phyloP scores from a whole-genome alignment of 768 basidiomycete species.

The Nidularia sp. region DNA sequence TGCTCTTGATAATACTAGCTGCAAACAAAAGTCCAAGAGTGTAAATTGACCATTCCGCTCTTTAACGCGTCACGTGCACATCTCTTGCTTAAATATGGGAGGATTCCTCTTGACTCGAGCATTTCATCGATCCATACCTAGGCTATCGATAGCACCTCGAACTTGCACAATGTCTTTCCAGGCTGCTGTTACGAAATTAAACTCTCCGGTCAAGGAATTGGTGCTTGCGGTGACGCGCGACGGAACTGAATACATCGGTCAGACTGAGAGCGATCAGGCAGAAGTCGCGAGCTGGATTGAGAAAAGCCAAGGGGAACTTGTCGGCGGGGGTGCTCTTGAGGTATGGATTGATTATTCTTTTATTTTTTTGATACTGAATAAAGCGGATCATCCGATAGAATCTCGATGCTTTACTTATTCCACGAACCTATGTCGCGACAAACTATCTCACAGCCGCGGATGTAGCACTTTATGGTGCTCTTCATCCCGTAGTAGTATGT shows the following conservation, averaged over 20 bases:
- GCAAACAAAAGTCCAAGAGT: not conserved
- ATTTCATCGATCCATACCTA: conserved; percentile 32
- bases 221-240: conserved; percentile 44
- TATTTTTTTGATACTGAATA: too few relatives aligned
- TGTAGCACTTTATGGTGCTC: conserved; percentile 83
- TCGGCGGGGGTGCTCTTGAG: conserved; percentile 22
- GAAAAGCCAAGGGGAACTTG: conserved; percentile 47
- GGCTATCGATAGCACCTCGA: conserved; percentile 24
- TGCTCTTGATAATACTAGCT: not conserved
- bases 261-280: conserved; percentile 54
- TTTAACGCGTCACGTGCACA: conserved; percentile 10
- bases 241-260: conserved; percentile 41
- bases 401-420: conserved; percentile 65
- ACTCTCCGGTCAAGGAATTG: conserved; percentile 49
- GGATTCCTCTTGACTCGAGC: conserved; percentile 25
- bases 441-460: conserved; percentile 89
- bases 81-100: conserved; percentile 7
- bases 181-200: conserved; percentile 41
- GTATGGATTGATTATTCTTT: too few relatives aligned
- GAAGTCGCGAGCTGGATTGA: conserved; percentile 72
- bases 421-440: conserved; percentile 82
- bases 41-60: not conserved
- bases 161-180: conserved; percentile 50
- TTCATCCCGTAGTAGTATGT: conserved; percentile 80
- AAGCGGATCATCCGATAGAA: conserved; percentile 36